Evolutionary conservation across 306 rosid genomes (phyloP), one percentile per base, ranked within the genome.

Genomic region (Rosa lucieae): DNA sequence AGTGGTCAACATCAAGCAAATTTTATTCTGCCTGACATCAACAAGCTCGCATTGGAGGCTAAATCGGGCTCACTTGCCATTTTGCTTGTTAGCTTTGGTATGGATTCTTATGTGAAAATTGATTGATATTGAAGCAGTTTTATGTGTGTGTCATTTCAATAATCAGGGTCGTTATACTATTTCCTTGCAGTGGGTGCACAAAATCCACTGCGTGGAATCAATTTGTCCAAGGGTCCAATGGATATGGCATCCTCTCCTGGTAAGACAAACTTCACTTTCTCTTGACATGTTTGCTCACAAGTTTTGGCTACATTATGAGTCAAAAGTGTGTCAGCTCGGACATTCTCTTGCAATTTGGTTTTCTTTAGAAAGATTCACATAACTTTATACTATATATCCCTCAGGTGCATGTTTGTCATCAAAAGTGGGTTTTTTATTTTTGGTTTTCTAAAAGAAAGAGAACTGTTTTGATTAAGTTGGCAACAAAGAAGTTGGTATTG

Each of bases 11-110:
- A 87, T 53, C 81, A 84, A 81, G 94, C 94, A 67, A 83, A 73
- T 48, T 90, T 96, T 79, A 73, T 71, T 61, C 98, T 96, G 39
- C 97, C 92, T 46, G 94, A 89, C 56, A 76, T 82, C 71, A 83
- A 78, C 53, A 93, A 88, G 93, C 86, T 95, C 55, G 90, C 90
- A 13, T 52, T 10, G 67, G 90, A 89, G 73, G 94, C 89, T 69
- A 86, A 66, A 67, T 83, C 91, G 39, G 87, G 88, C 61, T 80
- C 91, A 66, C 81, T 87, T 81, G 84, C 85, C 55, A 79, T 93
- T 82, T 81, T 93, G 83, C 78, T 96, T 68, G 88, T 93, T 79
- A 88, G 90, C 86, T 78, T 85, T 76, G 97, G 99, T 96, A 93
- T 74, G 87, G 65, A 73, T 73, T 79, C 70, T 68, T 56, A 23